These are phyloP conservation scores for Linnemannia zychae DNA, from an alignment of 192 early-diverging fungal genomes.

Conservation along the genomic window DNA sequence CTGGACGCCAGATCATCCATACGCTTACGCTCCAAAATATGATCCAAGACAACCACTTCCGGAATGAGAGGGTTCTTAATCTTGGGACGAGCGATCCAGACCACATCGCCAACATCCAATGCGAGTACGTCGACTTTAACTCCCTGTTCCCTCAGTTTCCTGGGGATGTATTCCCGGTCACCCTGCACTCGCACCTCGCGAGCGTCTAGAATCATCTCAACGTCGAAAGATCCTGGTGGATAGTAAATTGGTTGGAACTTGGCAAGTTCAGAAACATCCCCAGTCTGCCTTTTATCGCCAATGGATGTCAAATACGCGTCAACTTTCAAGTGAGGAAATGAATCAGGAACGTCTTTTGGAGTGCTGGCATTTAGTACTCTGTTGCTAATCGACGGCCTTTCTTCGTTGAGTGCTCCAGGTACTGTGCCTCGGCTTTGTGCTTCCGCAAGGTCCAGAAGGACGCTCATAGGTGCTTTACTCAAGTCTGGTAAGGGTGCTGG, in stretches of 20 bases:
- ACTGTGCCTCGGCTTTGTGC: background rate
- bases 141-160: slow-evolving; percentile 71
- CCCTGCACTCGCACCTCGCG: slow-evolving; percentile 81
- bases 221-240: slow-evolving; percentile 68
- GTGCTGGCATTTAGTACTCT: background rate
- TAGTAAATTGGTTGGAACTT: slow-evolving; percentile 40
- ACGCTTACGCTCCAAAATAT: slow-evolving; percentile 93
- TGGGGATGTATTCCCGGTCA: slow-evolving; percentile 81
- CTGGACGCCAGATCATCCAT: slow-evolving; percentile 92
- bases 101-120: slow-evolving; percentile 89
- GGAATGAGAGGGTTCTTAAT: slow-evolving; percentile 18
- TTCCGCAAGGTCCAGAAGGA: background rate
- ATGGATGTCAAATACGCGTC: background rate
- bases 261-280: slow-evolving; percentile 17
- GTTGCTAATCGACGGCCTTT: background rate
- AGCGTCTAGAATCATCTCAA: slow-evolving; percentile 83
- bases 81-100: slow-evolving; percentile 83
- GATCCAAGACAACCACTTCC: slow-evolving; percentile 84
- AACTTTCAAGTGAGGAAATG: slow-evolving; percentile 14
- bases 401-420: background rate
- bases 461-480: background rate
- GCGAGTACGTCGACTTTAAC: slow-evolving; percentile 69
- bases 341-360: background rate
- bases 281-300: background rate
- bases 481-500: background rate